Conservation (phyloP, 192 early-diverging fungal genomes). For the Podila clonocystis region DNA sequence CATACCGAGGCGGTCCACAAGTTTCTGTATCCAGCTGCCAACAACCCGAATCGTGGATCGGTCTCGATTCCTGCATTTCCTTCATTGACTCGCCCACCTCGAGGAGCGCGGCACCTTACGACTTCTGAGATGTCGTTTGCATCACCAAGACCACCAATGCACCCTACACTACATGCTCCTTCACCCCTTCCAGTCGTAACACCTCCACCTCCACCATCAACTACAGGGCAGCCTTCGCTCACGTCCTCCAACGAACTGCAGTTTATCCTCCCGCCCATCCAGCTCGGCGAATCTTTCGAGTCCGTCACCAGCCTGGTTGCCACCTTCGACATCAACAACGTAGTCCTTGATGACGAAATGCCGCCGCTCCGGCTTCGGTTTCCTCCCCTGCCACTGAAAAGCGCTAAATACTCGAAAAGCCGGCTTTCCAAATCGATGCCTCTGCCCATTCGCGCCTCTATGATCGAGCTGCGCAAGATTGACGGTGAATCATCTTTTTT, state of each 20-base stretch:
- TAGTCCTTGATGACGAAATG: neutral
- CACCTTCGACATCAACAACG: neutral
- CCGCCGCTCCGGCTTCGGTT: neutral
- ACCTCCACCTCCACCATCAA: neutral
- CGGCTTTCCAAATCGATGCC: conserved; percentile 16
- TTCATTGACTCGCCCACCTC: neutral
- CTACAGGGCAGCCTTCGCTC: neutral
- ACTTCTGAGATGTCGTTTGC: neutral
- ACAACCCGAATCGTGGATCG: conserved; percentile 4
- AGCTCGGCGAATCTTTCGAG: conserved; percentile 39
- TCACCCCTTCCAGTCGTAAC: neutral
- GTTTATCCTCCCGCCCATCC: conserved; percentile 32
- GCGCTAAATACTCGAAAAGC: neutral
- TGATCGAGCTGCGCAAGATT: neutral
- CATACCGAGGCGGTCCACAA: conserved; percentile 14
- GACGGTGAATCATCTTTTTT: neutral
- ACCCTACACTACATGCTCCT: neutral
- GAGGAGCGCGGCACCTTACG: neutral
- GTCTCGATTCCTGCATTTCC: conserved; percentile 10
- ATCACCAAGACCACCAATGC: neutral
- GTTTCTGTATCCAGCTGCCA: conserved; percentile 34
- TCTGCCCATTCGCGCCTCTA: conserved; percentile 26
- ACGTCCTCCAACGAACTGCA: conserved; percentile 24
- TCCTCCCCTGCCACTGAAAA: neutral
- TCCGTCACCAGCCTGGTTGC: neutral